Conservation (phyloP, 345 rosid species). For the Geranium brycei region DNA sequence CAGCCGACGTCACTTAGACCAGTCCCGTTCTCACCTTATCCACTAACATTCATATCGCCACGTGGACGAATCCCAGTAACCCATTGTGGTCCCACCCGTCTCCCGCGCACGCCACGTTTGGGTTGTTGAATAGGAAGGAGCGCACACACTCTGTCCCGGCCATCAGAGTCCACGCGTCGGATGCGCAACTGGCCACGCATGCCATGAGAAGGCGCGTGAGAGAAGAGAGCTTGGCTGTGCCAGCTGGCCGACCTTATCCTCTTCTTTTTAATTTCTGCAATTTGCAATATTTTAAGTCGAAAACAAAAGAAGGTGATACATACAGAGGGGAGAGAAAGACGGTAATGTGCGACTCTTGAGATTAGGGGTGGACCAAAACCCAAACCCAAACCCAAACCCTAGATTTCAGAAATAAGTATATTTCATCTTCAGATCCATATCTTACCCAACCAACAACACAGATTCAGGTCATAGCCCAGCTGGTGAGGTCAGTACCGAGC, state of each 20-base stretch:
- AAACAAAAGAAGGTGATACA: slow-evolving; percentile 1
- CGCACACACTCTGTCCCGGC: background rate
- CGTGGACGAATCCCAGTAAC: slow-evolving; percentile 9
- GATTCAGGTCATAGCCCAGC: slow-evolving; percentile 9
- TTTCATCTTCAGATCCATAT: slow-evolving; percentile 20
- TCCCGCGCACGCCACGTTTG: no score
- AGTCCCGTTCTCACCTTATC: slow-evolving; percentile 16
- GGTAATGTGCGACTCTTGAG: slow-evolving; percentile 16
- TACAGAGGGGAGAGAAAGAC: background rate
- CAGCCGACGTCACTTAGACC: slow-evolving; percentile 4
- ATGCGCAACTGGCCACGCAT: slow-evolving; percentile 8
- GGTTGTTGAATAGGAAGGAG: background rate
- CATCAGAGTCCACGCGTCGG: slow-evolving; percentile 8
- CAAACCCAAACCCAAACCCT: slow-evolving; percentile 40
- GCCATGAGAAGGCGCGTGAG: slow-evolving; percentile 25
- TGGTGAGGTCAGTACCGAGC: slow-evolving; percentile 17
- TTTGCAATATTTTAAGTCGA: background rate
- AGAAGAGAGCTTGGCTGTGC: slow-evolving; percentile 34
- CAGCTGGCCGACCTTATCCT: slow-evolving; percentile 66
- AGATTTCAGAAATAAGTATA: slow-evolving; percentile 15
- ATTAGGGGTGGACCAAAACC: background rate
- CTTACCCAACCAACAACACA: background rate
- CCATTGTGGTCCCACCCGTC: background rate
- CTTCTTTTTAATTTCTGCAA: slow-evolving; percentile 18
- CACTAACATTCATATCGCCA: slow-evolving; percentile 2